Evolutionary conservation across 805 yeast genomes (phyloP), one percentile per base, ranked within the genome.

Genomic region (Lachancea meyersii): DNA sequence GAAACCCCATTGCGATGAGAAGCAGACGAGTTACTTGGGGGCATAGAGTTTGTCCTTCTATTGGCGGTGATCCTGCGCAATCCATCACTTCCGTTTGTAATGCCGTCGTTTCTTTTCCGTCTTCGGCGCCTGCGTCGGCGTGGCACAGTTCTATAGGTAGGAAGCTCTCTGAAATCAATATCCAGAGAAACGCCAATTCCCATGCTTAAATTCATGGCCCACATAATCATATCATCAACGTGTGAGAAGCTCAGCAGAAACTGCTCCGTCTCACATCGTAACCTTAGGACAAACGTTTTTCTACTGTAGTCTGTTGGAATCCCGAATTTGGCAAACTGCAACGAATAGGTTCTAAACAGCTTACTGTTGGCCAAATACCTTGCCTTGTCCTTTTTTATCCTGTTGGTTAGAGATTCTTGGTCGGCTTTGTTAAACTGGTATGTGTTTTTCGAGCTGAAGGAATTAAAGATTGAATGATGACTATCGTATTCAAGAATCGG

Each of bases 121-220:
- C 64, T 53, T 27, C 67, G 59, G 32, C 73, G 67, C 36, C 86
- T 68, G 50, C 89, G 70, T 48, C 93, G 71, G 48, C 91, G 67
- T 5, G 96, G 95, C 13, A 86, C 87, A 1, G 91, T 80, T 55
- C 93, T 73, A 56, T 81, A 87, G 33, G 71, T 74, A 10, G 96
- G 96, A 57, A 78, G 63, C 38, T 77, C 80, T 37, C 97, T 72
- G 35, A 76, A 72, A 26, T 73, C 79, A 18, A 91, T 57, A 48
- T 93, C 96, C 39, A 88, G 68, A 2, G 96, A 71, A 24, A 89
- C 76, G 51, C 85, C 93, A 39, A 82, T 81, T 1, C 93, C 97
- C 9, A 80, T 74, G 42, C 77, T 76, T 14, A 93, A 46, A 35
- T 79, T 80, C 54, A 76, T 72, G 45, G 86, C 75, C 97, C 96